These are phyloP conservation scores for Aspergillus sp. DNA, from an alignment of 2,329 filamentous ascomycete species.

Conservation along the genomic window DNA sequence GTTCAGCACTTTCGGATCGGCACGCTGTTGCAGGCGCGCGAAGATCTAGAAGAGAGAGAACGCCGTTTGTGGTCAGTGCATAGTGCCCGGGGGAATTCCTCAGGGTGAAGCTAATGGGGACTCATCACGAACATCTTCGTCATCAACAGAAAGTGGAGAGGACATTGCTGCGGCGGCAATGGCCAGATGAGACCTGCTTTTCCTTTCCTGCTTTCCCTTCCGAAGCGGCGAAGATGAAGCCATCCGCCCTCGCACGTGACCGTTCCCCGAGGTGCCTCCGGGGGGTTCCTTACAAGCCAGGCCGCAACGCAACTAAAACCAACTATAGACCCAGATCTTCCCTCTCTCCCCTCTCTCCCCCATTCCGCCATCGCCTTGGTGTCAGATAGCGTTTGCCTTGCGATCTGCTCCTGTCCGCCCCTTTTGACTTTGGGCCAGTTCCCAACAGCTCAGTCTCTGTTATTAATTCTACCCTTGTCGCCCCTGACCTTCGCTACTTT, in stretches of 20 bases:
- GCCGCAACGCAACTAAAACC: constrained; percentile 8
- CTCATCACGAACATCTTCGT: constrained; percentile 40
- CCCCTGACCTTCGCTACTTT: neutral
- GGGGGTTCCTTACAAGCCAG: constrained; percentile 3
- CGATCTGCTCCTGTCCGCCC: neutral
- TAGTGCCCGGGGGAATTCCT: neutral
- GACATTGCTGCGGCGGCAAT: constrained; percentile 47
- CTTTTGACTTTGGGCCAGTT: neutral
- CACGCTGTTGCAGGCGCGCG: constrained; percentile 48
- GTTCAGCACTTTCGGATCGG: constrained; percentile 61
- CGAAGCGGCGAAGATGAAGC: constrained; percentile 24
- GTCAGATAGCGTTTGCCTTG: neutral
- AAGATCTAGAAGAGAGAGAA: constrained; percentile 35
- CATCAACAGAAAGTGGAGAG: constrained; percentile 44
- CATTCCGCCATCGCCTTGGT: neutral
- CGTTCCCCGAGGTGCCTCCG: neutral
- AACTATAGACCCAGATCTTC: neutral
- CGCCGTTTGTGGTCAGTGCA: constrained; percentile 14
- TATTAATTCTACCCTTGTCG: neutral
- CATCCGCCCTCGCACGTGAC: constrained; percentile 27
- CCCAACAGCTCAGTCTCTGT: neutral
- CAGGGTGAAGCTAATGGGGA: neutral
- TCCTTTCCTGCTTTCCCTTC: constrained; percentile 19
- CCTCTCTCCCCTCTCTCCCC: neutral
- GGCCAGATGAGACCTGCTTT: constrained; percentile 24